Evolutionary conservation across 805 yeast species (phyloP), one percentile per base, ranked within the genome.

Genomic region (Candida xiaguanensis): DNA sequence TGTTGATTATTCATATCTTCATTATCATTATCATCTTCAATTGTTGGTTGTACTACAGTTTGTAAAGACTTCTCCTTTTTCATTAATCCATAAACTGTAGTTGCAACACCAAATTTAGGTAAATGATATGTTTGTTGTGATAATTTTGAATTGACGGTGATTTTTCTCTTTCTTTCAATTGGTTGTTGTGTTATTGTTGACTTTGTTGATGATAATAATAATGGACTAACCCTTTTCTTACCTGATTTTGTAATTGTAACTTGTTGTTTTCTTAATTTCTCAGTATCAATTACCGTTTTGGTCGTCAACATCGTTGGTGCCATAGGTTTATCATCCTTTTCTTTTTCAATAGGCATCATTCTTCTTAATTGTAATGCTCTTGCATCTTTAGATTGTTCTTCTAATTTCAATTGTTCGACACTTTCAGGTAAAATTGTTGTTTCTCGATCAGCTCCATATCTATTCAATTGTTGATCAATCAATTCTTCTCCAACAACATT

Each of bases 371-470:
- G 18, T 16, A 31, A 9, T 11, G 41, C 41, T 31, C 32, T 38
- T 23, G 35, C 36, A 26, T 31, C 38, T 28, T 61, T 65, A 1
- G 86, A 79, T 44, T 70, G 69, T 27, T 82, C 87, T 49, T 89
- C 96, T 16, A 91, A 63, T 4, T 65, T 56, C 40, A 91, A 67
- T 59, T 90, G 97, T 38, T 78, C 83, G 1, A 82, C 75, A 58
- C 93, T 82, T 53, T 91, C 98, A 0, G 96, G 95, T 50, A 88
- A 85, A 15, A 82, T 82, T 65, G 84, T 70, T 7, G 85, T 76
- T 47, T 90, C 96, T 41, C 89, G 75, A 45, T 86, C 95, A 2
- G 85, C 89, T 45, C 99, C 98, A 55, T 85, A 91, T 48, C 88
- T 73, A 48, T 84, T 80, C 41, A 91, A 70, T 42, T 86, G 84